A percentile compares a stretch with the other conserved stretches of the same genome.
Conservation (phyloP, 108 stramenopile species). For the Seminavis robusta region DNA sequence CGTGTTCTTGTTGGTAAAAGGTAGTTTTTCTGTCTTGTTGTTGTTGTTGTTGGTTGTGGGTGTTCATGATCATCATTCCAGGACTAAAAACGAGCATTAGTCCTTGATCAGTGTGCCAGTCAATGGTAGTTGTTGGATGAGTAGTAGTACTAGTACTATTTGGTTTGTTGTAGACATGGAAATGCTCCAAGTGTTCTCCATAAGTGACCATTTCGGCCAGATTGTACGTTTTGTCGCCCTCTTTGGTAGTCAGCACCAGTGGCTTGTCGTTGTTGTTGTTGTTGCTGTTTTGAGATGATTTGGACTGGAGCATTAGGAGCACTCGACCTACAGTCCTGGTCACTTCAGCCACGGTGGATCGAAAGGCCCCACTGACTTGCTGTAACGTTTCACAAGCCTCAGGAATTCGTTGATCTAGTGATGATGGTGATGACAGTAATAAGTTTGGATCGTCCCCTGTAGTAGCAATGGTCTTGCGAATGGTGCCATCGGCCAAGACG, state of each 20-base stretch:
- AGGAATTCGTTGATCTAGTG: slow-evolving; percentile 10
- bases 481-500: slow-evolving; percentile 29
- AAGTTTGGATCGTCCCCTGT: neutral
- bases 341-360: slow-evolving; percentile 11
- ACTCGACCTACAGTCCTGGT: slow-evolving; percentile 16
- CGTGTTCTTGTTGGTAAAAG: neutral
- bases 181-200: slow-evolving; percentile 82
- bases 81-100: slow-evolving; percentile 12
- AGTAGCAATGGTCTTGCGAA: slow-evolving; percentile 33
- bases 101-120: slow-evolving; percentile 62
- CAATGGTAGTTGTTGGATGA: too few species aligned
- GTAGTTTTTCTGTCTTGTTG: neutral
- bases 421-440: neutral
- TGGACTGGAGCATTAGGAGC: neutral
- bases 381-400: slow-evolving; percentile 14
- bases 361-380: slow-evolving; percentile 13
- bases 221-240: slow-evolving; percentile 10
- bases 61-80: slow-evolving; percentile 5
- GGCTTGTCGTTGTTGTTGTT: slow-evolving; percentile 41
- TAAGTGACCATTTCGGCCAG: slow-evolving; percentile 42
- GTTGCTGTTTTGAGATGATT: too few species aligned
- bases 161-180: slow-evolving; percentile 72
- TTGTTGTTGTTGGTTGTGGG: neutral
- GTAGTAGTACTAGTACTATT: too few species aligned
- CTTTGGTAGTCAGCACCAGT: slow-evolving; percentile 13